Evolutionary conservation across 2,329 filamentous ascomycete species (phyloP).

Genomic region (Sporothrix mexicana): DNA sequence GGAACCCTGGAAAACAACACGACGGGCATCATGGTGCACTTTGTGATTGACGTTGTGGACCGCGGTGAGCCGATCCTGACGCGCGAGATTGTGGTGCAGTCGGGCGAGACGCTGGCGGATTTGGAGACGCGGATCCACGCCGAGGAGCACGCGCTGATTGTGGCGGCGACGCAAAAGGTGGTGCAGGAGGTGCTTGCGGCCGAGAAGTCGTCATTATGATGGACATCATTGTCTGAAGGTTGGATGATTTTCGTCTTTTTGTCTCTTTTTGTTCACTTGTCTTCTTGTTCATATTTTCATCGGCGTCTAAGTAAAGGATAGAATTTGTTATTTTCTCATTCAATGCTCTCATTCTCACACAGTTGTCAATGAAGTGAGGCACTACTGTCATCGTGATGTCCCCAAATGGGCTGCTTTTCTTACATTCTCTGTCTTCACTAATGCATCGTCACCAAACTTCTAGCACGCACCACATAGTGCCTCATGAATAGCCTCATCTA

Average conservation of each 20-base stretch:
- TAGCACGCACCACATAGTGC: no score
- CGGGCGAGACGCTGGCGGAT: conserved; percentile 67
- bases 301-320: conserved; percentile 5
- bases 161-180: conserved; percentile 69
- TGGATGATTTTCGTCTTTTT: no score
- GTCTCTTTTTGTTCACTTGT: background rate
- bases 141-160: conserved; percentile 78
- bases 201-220: conserved; percentile 20
- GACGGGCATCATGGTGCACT: conserved; percentile 90
- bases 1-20: conserved; percentile 68
- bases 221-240: background rate
- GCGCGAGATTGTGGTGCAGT: conserved; percentile 68
- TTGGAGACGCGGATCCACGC: conserved; percentile 76
- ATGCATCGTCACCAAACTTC: no score
- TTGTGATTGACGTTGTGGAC: conserved; percentile 82
- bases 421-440: no score
- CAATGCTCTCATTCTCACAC: no score
- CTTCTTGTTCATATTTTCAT: background rate
- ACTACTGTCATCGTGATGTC: background rate
- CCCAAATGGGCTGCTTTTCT: background rate
- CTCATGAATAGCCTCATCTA: background rate
- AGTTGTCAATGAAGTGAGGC: background rate
- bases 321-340: background rate
- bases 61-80: conserved; percentile 75
- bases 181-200: conserved; percentile 47